Evolutionary conservation across 2,329 filamentous ascomycete species (phyloP), one percentile per base, ranked within the genome.

Genomic region (Thelonectria blattea): DNA sequence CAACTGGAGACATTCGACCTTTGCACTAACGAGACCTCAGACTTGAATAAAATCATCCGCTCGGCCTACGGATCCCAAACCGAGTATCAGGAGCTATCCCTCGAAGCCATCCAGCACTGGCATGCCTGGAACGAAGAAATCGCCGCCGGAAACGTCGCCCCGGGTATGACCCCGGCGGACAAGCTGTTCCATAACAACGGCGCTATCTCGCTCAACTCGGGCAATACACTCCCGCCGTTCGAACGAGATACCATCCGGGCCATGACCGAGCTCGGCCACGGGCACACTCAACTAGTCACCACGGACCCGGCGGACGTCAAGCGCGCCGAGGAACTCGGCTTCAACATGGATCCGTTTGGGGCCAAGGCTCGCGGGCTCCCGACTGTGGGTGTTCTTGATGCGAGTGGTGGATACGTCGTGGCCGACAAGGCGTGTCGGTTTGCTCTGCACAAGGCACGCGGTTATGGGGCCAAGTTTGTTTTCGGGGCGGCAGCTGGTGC

Each of bases 341-440:
- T 71, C 49, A 72, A 70, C 5, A 65, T 80, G 71, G 80, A 59
- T 74, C 79, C 0, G 79, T 83, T 59, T 47, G 67, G 48, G 48
- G 66, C 59, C 62, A 68, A 18, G 66, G 72, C 27, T 60, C 43
- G 58, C 1, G 56, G 61, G 9, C 57, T 52, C 24, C 15, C 56
- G 5, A 66, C 57, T 15, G 60, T 74, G 4, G 81, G 78, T 0
- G 73, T 82, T 1, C 70, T 83, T 0, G 82, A 84, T 52, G 77
- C 75, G 1, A 79, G 74, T 0, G 81, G 79, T 14, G 82, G 82
- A 3, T 75, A 80, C 24, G 76, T 76, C 2, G 65, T 76, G 15
- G 81, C 81, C 0, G 78, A 81, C 56, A 81, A 80, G 56, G 79
- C 80, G 0, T 84, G 81, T 56, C 71, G 71, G 0, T 79, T 77